These are phyloP conservation scores for Pseudognaphalium luteoalbum DNA, from an alignment of 129 eudicot genomes.

Conservation along the genomic window DNA sequence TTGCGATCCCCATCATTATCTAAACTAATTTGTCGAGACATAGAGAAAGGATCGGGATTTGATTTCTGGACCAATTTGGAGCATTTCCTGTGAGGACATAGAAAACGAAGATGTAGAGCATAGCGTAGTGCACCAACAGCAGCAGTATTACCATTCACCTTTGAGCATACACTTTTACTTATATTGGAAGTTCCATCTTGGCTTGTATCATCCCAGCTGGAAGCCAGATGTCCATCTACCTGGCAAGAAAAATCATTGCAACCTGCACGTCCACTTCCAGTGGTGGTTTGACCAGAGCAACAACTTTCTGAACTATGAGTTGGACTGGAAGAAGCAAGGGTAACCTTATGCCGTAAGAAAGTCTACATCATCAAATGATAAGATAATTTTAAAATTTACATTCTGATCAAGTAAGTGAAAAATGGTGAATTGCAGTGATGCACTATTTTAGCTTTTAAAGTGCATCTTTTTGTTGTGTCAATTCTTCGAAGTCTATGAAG, in stretches of 20 bases:
- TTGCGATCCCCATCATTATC: conserved; percentile 37
- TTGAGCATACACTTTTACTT: conserved; percentile 38
- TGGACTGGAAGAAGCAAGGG: conserved; percentile 45
- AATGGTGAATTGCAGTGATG: background rate
- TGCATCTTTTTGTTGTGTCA: background rate
- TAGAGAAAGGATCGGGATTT: conserved; percentile 34
- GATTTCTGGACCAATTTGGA: conserved; percentile 40
- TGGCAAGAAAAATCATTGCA: conserved; percentile 34
- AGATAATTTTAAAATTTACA: background rate
- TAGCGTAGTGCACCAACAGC: conserved; percentile 71
- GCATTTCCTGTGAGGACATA: conserved; percentile 64
- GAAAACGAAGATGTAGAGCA: conserved; percentile 83
- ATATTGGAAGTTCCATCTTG: conserved; percentile 31
- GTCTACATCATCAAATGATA: conserved; percentile 48
- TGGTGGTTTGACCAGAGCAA: conserved; percentile 24
- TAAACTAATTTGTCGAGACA: conserved; percentile 24
- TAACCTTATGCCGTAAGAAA: conserved; percentile 72
- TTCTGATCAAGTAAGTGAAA: background rate
- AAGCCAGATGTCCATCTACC: conserved; percentile 33
- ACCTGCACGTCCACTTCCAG: conserved; percentile 34
- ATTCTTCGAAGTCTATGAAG: background rate
- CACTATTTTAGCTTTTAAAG: too few species aligned
- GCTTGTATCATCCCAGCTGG: conserved; percentile 31
- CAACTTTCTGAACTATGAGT: conserved; percentile 32
- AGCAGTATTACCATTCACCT: conserved; percentile 45